phyloP scores from a whole-genome alignment of 1,139 yeast genomes.

The Sugiyamaella grinbergsii region DNA sequence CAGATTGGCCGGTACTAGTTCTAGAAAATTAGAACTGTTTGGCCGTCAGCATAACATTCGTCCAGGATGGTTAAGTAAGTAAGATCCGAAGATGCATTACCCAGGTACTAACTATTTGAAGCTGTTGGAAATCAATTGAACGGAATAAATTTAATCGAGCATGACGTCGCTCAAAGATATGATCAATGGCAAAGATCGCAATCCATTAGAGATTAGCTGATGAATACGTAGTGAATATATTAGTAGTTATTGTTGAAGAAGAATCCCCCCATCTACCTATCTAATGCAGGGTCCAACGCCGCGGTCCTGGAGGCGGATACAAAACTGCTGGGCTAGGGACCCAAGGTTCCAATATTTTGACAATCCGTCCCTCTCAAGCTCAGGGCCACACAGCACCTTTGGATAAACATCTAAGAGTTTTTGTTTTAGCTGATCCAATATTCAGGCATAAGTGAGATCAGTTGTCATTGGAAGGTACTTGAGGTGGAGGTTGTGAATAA shows the following conservation, averaged over 20 bases:
- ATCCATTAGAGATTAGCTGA: background rate
- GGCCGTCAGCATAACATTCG: constrained; percentile 85
- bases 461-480: no score
- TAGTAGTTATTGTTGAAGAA: background rate
- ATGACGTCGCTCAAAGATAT: constrained; percentile 48
- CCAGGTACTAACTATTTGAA: constrained; percentile 5
- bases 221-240: background rate
- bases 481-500: no score
- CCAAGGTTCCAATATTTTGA: no score
- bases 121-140: constrained; percentile 80
- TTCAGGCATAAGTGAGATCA: no score
- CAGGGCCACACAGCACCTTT: no score
- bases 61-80: constrained; percentile 75
- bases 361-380: no score
- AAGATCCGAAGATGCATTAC: no score
- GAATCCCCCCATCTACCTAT: background rate
- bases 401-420: no score
- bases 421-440: no score
- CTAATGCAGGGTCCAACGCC: constrained; percentile 5
- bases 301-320: background rate
- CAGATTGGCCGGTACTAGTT: constrained; percentile 71
- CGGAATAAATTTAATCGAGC: constrained; percentile 60
- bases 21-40: constrained; percentile 82
- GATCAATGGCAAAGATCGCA: constrained; percentile 25
- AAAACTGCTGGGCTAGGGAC: background rate